Evolutionary conservation across 306 rosid genomes (phyloP).

Genomic region (Castanospermum australe): DNA sequence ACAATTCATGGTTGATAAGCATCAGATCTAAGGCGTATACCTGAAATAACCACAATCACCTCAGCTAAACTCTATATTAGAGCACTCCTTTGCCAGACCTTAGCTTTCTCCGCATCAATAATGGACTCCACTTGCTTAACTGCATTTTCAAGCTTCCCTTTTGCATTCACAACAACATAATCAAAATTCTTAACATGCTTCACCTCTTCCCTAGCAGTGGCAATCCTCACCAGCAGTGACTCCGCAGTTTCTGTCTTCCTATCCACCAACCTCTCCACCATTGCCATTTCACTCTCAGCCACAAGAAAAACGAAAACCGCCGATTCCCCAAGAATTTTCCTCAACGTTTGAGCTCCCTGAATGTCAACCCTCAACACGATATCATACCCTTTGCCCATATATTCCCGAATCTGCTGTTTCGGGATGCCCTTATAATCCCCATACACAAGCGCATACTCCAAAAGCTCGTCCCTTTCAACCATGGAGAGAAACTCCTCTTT

Average conservation of each 20-base stretch:
- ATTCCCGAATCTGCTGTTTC: constrained; percentile 78
- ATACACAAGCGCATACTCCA: constrained; percentile 85
- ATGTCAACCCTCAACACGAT: constrained; percentile 83
- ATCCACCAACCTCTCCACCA: constrained; percentile 85
- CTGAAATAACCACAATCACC: neutral
- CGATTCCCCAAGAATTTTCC: constrained; percentile 64
- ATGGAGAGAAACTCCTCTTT: constrained; percentile 70
- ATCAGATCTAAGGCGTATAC: neutral
- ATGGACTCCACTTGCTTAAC: constrained; percentile 70
- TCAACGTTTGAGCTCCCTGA: constrained; percentile 84
- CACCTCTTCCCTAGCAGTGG: constrained; percentile 89
- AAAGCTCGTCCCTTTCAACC: constrained; percentile 64
- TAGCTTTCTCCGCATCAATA: constrained; percentile 89
- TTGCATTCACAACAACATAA: constrained; percentile 81
- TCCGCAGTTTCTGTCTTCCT: constrained; percentile 83
- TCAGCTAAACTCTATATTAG: constrained; percentile 35
- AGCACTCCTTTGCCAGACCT: constrained; percentile 66
- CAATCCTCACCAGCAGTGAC: constrained; percentile 70
- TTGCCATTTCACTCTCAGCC: constrained; percentile 77
- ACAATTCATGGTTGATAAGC: neutral
- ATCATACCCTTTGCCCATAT: constrained; percentile 70
- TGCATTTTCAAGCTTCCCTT: constrained; percentile 80
- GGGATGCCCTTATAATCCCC: constrained; percentile 96
- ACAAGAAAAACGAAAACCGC: constrained; percentile 73
- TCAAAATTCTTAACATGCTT: constrained; percentile 73